Percentiles rank a stretch among this genome's conserved stretches.
Evolutionary conservation across 2,329 filamentous ascomycete genomes (phyloP).

Genomic region (Simplicillium sp.): DNA sequence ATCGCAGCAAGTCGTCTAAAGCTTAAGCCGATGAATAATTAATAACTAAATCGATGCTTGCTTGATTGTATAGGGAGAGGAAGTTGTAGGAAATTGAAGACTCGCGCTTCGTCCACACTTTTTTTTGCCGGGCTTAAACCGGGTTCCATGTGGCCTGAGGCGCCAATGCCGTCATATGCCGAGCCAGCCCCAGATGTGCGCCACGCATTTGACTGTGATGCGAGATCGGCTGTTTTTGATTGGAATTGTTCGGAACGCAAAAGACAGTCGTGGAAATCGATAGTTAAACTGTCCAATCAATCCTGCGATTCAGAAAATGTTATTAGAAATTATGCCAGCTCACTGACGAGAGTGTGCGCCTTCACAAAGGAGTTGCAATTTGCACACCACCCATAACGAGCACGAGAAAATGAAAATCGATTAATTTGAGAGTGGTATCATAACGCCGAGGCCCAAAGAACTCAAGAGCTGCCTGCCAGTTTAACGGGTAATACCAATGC

Average conservation of each 20-base stretch:
- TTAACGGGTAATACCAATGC: background rate
- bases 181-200: slow-evolving; percentile 5
- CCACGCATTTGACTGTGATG: background rate
- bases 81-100: slow-evolving; percentile 4
- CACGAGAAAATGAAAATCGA: too few relatives aligned
- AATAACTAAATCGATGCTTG: slow-evolving; percentile 1
- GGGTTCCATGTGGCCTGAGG: slow-evolving; percentile 12
- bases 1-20: slow-evolving; percentile 17
- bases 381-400: too few relatives aligned
- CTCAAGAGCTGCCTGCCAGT: too few relatives aligned
- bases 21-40: slow-evolving; percentile 3
- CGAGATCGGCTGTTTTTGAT: background rate
- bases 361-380: too few relatives aligned
- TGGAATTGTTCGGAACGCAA: background rate
- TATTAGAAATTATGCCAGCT: too few relatives aligned
- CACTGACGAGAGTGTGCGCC: too few relatives aligned
- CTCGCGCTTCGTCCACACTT: slow-evolving; percentile 6
- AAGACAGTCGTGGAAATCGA: background rate
- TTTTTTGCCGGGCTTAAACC: slow-evolving; percentile 11
- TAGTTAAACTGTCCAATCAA: too few relatives aligned
- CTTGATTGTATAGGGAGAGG: slow-evolving; percentile 6
- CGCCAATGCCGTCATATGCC: slow-evolving; percentile 16
- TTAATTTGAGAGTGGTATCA: too few relatives aligned
- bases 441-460: too few relatives aligned
- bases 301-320: too few relatives aligned